A percentile compares a stretch with the other conserved stretches of the same genome.
Evolutionary conservation across 2,329 filamentous ascomycete species (phyloP).

Genomic region (Aspergillus awamori): DNA sequence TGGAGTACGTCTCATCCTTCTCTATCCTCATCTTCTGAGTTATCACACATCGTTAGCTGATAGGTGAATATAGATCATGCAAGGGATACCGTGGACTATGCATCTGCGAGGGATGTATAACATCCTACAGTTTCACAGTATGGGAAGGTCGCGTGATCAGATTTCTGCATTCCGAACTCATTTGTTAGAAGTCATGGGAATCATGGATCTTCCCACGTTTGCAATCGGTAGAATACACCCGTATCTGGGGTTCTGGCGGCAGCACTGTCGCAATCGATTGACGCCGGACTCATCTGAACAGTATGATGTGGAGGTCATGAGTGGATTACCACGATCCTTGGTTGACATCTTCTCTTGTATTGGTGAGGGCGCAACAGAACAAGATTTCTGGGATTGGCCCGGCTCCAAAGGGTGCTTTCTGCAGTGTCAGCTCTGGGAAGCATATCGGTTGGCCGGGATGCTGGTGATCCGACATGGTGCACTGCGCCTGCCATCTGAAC

Average conservation of each 20-base stretch:
- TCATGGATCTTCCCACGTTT: conserved; percentile 35
- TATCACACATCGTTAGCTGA: background rate
- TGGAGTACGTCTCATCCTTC: conserved; percentile 26
- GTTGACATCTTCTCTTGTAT: conserved; percentile 33
- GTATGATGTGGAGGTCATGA: conserved; percentile 30
- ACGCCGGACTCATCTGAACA: background rate
- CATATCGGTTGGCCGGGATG: conserved; percentile 32
- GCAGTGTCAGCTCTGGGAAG: conserved; percentile 36
- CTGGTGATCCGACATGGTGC: conserved; percentile 24
- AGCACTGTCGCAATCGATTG: conserved; percentile 25
- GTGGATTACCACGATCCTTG: conserved; percentile 32
- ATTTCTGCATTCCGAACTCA: conserved; percentile 25
- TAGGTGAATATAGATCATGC: conserved; percentile 25
- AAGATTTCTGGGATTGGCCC: conserved; percentile 35
- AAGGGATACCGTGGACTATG: conserved; percentile 35
- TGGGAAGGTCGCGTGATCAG: conserved; percentile 5
- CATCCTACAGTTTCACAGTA: conserved; percentile 28
- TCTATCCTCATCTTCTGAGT: background rate
- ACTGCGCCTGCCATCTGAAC: background rate
- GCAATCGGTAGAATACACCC: conserved; percentile 29
- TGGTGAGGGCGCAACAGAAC: conserved; percentile 27
- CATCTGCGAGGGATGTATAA: conserved; percentile 37
- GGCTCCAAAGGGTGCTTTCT: conserved; percentile 29
- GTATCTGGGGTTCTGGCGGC: conserved; percentile 32
- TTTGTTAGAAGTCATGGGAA: conserved; percentile 36